Conservation (phyloP, 345 rosid species). For the Syzygium oleosum region DNA sequence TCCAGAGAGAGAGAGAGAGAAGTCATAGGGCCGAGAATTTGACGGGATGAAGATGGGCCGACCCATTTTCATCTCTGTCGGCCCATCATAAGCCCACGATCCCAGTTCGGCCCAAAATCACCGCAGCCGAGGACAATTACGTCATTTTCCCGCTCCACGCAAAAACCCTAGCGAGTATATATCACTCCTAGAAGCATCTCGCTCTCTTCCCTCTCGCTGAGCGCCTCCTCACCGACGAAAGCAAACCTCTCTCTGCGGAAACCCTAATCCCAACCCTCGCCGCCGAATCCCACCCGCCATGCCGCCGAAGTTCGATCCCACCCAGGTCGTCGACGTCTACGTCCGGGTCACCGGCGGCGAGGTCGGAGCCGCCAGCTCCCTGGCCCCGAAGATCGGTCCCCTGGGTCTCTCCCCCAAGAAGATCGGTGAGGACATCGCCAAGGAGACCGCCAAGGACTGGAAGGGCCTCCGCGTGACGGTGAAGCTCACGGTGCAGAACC, state of each 20-base stretch:
- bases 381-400: slow-evolving; percentile 73
- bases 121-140: neutral
- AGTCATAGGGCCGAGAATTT: neutral
- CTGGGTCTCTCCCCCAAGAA: slow-evolving; percentile 79
- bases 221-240: neutral
- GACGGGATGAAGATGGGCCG: neutral
- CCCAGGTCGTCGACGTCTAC: slow-evolving; percentile 44
- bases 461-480: slow-evolving; percentile 70
- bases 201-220: neutral
- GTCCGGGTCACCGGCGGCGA: slow-evolving; percentile 56
- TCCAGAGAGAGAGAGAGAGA: neutral
- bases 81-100: neutral
- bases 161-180: neutral
- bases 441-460: slow-evolving; percentile 63
- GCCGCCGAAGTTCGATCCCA: slow-evolving; percentile 54
- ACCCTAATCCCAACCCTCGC: neutral
- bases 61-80: neutral
- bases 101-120: neutral
- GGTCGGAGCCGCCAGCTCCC: slow-evolving; percentile 53
- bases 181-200: neutral
- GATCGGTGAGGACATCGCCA: slow-evolving; percentile 68
- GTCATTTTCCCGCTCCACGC: neutral
- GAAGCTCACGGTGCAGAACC: slow-evolving; percentile 77
- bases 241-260: neutral
- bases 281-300: neutral